A percentile compares a stretch with the other conserved stretches of the same genome.
These are phyloP conservation scores for Candida dajiaensis DNA, from an alignment of 805 yeast genomes.

Conservation along the genomic window DNA sequence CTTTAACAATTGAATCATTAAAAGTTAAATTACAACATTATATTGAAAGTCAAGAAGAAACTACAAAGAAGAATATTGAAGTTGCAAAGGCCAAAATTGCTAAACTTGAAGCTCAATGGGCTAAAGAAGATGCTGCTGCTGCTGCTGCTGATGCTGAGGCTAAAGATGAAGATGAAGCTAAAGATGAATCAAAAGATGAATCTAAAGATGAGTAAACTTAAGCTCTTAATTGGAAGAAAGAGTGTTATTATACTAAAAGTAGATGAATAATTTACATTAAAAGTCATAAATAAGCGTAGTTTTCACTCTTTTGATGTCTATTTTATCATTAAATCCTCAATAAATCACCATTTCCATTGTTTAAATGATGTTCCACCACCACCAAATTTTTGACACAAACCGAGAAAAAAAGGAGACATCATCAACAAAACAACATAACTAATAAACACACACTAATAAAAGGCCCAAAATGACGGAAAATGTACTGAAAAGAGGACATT, in stretches of 20 bases:
- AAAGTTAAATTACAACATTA: constrained; percentile 66
- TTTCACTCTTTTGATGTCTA: too few species aligned
- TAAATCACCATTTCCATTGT: too few species aligned
- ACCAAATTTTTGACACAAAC: too few species aligned
- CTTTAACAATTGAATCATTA: constrained; percentile 54
- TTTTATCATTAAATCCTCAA: too few species aligned
- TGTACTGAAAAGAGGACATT: constrained; percentile 2
- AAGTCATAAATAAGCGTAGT: too few species aligned
- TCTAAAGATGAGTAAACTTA: too few species aligned
- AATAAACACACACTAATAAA: too few species aligned
- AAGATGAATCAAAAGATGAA: neutral
- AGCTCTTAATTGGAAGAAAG: too few species aligned
- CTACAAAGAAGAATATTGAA: constrained; percentile 69
- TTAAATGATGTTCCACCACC: too few species aligned
- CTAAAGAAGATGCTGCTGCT: constrained; percentile 34
- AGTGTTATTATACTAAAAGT: neutral
- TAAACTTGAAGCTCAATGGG: constrained; percentile 51
- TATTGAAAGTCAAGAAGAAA: constrained; percentile 69
- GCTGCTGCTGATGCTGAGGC: constrained; percentile 10
- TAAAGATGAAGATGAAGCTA: constrained; percentile 4
- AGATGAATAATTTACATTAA: neutral
- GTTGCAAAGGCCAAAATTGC: constrained; percentile 74
- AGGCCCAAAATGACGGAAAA: neutral
- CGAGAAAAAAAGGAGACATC: too few species aligned
- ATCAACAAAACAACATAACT: too few species aligned